Conservation (phyloP, 768 basidiomycete genomes). For the Psilocybe azurescens region DNA sequence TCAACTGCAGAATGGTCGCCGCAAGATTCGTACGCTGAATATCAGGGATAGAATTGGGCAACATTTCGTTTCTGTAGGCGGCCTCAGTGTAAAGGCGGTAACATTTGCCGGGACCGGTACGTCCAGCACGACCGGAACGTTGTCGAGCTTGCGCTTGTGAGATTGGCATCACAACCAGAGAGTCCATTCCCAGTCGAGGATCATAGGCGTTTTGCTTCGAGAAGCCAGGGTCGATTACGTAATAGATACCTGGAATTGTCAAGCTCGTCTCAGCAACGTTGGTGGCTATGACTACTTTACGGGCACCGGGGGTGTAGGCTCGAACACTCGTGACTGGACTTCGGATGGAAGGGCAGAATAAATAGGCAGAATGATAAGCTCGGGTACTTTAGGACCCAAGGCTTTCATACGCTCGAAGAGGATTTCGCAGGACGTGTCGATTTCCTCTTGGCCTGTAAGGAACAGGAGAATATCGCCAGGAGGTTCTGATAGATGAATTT, state of each 20-base stretch:
- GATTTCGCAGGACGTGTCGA: constrained; percentile 97
- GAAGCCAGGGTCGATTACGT: constrained; percentile 98
- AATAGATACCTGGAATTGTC: constrained; percentile 98
- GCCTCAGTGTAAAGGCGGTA: constrained; percentile 98
- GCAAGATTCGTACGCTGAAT: constrained; percentile 96
- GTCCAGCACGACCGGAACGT: constrained; percentile 93
- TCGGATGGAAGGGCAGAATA: constrained; percentile 98
- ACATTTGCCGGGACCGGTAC: constrained; percentile 98
- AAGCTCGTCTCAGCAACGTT: constrained; percentile 99
- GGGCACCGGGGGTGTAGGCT: constrained; percentile 96
- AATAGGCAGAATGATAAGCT: constrained; percentile 95
- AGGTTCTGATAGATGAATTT: constrained; percentile 98
- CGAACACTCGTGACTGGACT: constrained; percentile 97
- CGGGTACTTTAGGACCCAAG: constrained; percentile 96
- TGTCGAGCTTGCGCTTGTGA: constrained; percentile 98
- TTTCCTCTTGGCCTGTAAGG: constrained; percentile 98
- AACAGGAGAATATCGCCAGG: constrained; percentile 96
- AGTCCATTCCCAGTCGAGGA: constrained; percentile 97
- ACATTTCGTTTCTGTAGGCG: constrained; percentile 98
- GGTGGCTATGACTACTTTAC: constrained; percentile 99
- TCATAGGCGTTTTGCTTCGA: constrained; percentile 99
- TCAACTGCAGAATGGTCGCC: constrained; percentile 91
- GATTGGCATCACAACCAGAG: constrained; percentile 97
- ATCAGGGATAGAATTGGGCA: constrained; percentile 96
- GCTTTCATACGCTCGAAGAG: constrained; percentile 99